Percentiles rank a stretch among this genome's conserved stretches.
phyloP scores from a whole-genome alignment of 2,329 filamentous ascomycete species.

The Coleophoma cylindrospora region DNA sequence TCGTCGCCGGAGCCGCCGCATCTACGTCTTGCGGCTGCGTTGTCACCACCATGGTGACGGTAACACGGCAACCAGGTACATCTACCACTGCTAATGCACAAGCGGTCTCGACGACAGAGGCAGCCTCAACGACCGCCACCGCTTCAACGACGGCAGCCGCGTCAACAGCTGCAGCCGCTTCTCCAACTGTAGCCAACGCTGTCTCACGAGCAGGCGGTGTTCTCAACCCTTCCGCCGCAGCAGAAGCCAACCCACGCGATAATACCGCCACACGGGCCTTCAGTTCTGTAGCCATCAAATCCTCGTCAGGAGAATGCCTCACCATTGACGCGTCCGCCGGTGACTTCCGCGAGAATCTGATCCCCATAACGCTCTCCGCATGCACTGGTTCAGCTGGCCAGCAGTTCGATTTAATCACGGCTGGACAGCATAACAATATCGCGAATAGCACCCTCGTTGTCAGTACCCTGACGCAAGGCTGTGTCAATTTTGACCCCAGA shows the following conservation, averaged over 20 bases:
- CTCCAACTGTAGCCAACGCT: slow-evolving; percentile 14
- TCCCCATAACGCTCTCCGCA: slow-evolving; percentile 33
- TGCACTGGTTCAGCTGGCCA: slow-evolving; percentile 34
- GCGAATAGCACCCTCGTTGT: slow-evolving; percentile 42
- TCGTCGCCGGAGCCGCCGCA: neutral
- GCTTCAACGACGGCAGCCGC: slow-evolving; percentile 1
- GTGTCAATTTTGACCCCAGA: slow-evolving; percentile 52
- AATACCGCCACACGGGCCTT: slow-evolving; percentile 35
- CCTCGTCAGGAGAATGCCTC: slow-evolving; percentile 34
- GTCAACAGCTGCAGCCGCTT: slow-evolving; percentile 2
- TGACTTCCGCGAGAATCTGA: slow-evolving; percentile 39
- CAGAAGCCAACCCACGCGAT: slow-evolving; percentile 37
- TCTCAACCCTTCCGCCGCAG: slow-evolving; percentile 43
- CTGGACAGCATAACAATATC: slow-evolving; percentile 45
- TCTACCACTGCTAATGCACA: no score
- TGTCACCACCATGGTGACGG: no score
- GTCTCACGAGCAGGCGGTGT: slow-evolving; percentile 46
- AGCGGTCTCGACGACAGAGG: neutral
- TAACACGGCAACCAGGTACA: no score
- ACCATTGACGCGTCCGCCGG: slow-evolving; percentile 38
- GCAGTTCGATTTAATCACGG: slow-evolving; percentile 38
- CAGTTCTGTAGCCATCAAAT: slow-evolving; percentile 33
- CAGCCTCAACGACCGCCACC: slow-evolving; percentile 2
- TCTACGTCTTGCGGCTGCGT: neutral
- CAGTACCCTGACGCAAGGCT: slow-evolving; percentile 51